phyloP scores from a whole-genome alignment of 108 stramenopile species.

The Seminavis robusta region DNA sequence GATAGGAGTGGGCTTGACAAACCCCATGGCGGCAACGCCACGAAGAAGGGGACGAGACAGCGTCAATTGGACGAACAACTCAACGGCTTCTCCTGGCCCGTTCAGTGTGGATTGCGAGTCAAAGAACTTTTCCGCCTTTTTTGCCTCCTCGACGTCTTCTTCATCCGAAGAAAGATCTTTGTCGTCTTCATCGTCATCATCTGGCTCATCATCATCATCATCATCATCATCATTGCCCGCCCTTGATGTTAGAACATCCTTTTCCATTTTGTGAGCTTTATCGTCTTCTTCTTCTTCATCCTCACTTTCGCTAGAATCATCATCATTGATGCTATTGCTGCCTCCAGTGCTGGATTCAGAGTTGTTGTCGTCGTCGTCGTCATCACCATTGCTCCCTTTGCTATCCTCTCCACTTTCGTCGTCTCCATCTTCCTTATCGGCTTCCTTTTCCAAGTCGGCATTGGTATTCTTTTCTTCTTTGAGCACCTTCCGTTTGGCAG shows the following conservation, averaged over 20 bases:
- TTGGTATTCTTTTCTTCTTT: slow-evolving; percentile 27
- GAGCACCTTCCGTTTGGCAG: slow-evolving; percentile 63
- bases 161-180: slow-evolving; percentile 25
- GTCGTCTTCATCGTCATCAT: slow-evolving; percentile 34
- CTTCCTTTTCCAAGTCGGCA: slow-evolving; percentile 28
- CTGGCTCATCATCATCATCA: slow-evolving; percentile 33
- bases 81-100: slow-evolving; percentile 26
- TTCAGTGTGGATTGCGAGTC: slow-evolving; percentile 41
- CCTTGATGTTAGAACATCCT: slow-evolving; percentile 46
- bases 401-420: slow-evolving; percentile 17
- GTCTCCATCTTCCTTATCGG: slow-evolving; percentile 15
- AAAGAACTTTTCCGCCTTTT: slow-evolving; percentile 74
- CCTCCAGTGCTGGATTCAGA: background rate
- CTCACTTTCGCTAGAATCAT: slow-evolving; percentile 16
- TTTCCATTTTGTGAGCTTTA: slow-evolving; percentile 37
- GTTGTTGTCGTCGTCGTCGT: slow-evolving; percentile 5
- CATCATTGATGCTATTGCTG: slow-evolving; percentile 21
- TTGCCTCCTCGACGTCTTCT: slow-evolving; percentile 59
- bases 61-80: slow-evolving; percentile 87
- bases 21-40: slow-evolving; percentile 93
- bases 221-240: slow-evolving; percentile 28
- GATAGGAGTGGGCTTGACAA: slow-evolving; percentile 92
- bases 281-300: slow-evolving; percentile 52
- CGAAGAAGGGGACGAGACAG: slow-evolving; percentile 92
- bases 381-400: slow-evolving; percentile 8